Evolutionary conservation across 371 early-diverging fungal genomes (phyloP).

Genomic region (Rhizopus delemar): DNA sequence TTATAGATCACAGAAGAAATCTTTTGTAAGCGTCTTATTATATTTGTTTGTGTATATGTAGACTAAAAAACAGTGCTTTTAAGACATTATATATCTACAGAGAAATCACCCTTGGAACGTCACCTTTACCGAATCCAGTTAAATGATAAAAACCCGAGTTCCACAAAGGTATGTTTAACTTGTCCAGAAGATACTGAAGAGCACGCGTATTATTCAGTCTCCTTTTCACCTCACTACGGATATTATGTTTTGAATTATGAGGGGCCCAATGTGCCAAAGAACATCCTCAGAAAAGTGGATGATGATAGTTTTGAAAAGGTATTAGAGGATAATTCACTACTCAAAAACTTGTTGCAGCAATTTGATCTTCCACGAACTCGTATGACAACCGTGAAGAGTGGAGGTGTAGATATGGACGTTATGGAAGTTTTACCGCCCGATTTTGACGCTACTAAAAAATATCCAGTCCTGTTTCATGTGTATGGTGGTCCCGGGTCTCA

Average conservation of each 20-base stretch:
- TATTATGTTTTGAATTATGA: constrained; percentile 73
- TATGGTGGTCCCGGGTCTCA: constrained; percentile 94
- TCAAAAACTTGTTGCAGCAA: constrained; percentile 36
- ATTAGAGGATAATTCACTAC: constrained; percentile 56
- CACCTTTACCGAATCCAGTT: constrained; percentile 62
- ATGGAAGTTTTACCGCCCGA: constrained; percentile 78
- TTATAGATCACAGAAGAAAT: constrained; percentile 55
- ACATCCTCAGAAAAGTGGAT: constrained; percentile 56
- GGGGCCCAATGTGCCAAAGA: constrained; percentile 87
- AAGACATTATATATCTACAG: constrained; percentile 68
- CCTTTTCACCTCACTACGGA: constrained; percentile 70
- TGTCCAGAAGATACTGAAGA: constrained; percentile 30
- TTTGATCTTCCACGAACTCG: constrained; percentile 62
- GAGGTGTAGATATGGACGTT: constrained; percentile 60
- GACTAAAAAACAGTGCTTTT: background rate
- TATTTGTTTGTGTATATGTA: background rate
- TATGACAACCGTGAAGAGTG: constrained; percentile 56
- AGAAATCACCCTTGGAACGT: constrained; percentile 71
- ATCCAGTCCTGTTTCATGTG: constrained; percentile 85
- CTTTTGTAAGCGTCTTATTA: constrained; percentile 40
- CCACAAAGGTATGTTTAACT: constrained; percentile 34
- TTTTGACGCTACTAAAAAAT: constrained; percentile 69
- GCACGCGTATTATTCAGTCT: constrained; percentile 67
- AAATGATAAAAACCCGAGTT: constrained; percentile 13
- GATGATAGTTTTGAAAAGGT: constrained; percentile 52